These are phyloP conservation scores for Suillus ampliporus DNA, from an alignment of 768 basidiomycete genomes.

Conservation along the genomic window DNA sequence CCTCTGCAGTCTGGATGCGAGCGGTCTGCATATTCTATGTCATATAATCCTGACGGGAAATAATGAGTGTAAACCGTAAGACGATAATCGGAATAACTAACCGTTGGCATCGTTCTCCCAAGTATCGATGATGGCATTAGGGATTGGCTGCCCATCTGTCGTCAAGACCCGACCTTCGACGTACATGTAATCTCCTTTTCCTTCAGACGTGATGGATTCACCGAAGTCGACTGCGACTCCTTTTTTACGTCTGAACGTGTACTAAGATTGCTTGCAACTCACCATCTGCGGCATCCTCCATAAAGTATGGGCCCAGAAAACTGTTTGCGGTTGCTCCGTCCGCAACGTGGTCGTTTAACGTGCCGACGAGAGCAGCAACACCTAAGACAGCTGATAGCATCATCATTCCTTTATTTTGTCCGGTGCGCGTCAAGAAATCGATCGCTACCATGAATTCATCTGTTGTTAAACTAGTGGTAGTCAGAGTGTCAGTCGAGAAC, in stretches of 20 bases:
- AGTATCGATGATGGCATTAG: conserved; percentile 72
- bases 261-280: conserved; percentile 24
- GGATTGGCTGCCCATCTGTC: conserved; percentile 65
- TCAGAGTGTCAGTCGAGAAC: background rate
- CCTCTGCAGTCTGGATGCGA: conserved; percentile 75
- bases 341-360: conserved; percentile 69
- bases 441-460: conserved; percentile 88
- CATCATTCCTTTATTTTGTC: conserved; percentile 83
- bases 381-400: conserved; percentile 83
- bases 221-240: conserved; percentile 62
- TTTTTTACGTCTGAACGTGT: background rate
- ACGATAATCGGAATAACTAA: conserved; percentile 40
- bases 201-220: conserved; percentile 83
- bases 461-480: conserved; percentile 58
- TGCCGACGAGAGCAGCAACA: conserved; percentile 76
- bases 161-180: conserved; percentile 71
- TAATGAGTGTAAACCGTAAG: conserved; percentile 23
- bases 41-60: conserved; percentile 35
- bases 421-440: conserved; percentile 75
- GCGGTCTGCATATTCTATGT: conserved; percentile 60
- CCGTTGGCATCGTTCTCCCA: conserved; percentile 80
- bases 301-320: conserved; percentile 84
- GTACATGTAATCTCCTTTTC: conserved; percentile 83
- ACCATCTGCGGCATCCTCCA: conserved; percentile 77
- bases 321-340: conserved; percentile 72